These are phyloP conservation scores for Parasarocladium wereldwijsianum DNA, from an alignment of 2,329 filamentous ascomycete genomes.

Conservation along the genomic window DNA sequence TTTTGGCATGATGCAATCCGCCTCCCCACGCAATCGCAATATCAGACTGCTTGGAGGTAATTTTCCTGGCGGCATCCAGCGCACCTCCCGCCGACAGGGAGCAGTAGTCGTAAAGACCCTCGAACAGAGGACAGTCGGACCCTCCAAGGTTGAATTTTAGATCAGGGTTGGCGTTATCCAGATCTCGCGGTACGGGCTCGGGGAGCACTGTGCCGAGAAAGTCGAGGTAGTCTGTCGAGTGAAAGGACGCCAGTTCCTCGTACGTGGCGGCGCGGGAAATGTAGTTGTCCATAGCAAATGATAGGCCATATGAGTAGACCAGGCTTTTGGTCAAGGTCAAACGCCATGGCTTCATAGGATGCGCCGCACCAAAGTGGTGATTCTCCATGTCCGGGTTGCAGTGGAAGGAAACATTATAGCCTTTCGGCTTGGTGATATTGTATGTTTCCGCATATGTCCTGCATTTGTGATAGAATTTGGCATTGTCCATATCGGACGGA, in stretches of 20 bases:
- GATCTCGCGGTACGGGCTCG: constrained; percentile 46
- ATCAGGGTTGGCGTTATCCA: constrained; percentile 48
- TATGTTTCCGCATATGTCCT: constrained; percentile 42
- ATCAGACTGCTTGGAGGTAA: constrained; percentile 74
- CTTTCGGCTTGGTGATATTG: constrained; percentile 65
- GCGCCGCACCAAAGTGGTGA: constrained; percentile 91
- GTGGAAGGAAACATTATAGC: constrained; percentile 88
- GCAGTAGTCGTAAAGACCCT: constrained; percentile 90
- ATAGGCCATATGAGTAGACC: constrained; percentile 88
- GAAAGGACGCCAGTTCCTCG: constrained; percentile 77
- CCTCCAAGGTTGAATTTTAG: constrained; percentile 74
- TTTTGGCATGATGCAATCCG: constrained; percentile 91
- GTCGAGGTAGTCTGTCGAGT: constrained; percentile 78
- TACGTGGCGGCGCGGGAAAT: constrained; percentile 70
- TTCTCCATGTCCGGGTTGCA: constrained; percentile 90
- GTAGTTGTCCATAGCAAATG: constrained; percentile 93
- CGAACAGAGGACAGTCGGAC: constrained; percentile 92
- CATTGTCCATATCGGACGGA: constrained; percentile 38
- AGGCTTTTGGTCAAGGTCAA: constrained; percentile 90
- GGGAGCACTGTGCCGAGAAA: constrained; percentile 65
- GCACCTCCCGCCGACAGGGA: constrained; percentile 85
- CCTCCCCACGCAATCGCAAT: constrained; percentile 98
- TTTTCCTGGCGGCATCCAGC: constrained; percentile 78
- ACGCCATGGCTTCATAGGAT: constrained; percentile 99
- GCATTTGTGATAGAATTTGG: constrained; percentile 41